Base-by-base conservation (phyloP, 139 green algal species). In the Coelastrella sp. region DNA sequence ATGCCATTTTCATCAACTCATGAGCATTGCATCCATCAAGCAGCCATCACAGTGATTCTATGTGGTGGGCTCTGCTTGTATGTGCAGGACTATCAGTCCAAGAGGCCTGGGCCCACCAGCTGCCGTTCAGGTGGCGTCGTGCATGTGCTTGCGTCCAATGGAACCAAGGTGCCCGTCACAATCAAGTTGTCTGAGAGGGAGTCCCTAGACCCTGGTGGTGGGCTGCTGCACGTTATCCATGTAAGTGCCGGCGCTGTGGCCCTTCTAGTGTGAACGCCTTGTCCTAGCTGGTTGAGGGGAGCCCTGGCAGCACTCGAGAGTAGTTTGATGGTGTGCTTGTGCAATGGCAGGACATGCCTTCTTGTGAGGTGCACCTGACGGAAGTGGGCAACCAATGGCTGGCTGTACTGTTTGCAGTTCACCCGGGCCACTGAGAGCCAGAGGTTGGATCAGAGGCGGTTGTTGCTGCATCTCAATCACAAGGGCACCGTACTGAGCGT, bases 101-200 rank as follows among this genome's bases (percentile, higher is more conserved):
- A 32, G 47, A n/a, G 22, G 47, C 10, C 60, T 17, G n/a, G 76
- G 0, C 3, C 66, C 8, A 89, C 71, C n/a, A 91, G 85, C 77
- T 95, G 92, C 89, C 88, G 92, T 10, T n/a, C 86, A 57, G 91
- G 89, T 32, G 32, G 57, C 5, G 91, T 95, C 14, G 92, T 95
- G 20, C 74, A 90, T 64, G 17, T 95, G 73, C 11, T 93, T 47
- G 80, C 66, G 3, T 78, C 86, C 2, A 90, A 73, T 20, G 91
- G 90, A 22, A 32, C 19, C 16, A 22, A 74, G 8, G 76, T 94
- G 73, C 90, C 92, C 16, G 92, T 93, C 11, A 88, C 82, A 1
- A 61, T 94, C 5, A 47, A 73, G 56, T 75, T 93, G 5, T 22
- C 23, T 22, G 7, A 17, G 6, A 60, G 54, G 61, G 59, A 85